phyloP scores from a whole-genome alignment of 768 basidiomycete genomes.

The Rhodotorula paludigena region DNA sequence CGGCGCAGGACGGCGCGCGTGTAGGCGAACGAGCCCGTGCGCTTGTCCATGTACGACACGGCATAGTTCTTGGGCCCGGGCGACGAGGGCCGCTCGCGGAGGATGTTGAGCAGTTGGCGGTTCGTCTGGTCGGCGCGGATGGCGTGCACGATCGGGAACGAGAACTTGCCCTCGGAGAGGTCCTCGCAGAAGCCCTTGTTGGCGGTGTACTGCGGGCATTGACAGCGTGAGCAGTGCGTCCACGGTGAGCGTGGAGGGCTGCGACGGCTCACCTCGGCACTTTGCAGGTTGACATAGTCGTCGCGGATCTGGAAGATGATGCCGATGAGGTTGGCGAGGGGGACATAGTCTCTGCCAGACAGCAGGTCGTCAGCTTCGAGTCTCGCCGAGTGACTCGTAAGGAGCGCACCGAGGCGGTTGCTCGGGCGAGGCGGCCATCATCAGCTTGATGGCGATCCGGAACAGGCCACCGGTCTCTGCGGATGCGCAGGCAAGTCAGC shows the following conservation, averaged over 20 bases:
- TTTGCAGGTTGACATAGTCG: slow-evolving; percentile 92
- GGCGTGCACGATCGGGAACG: slow-evolving; percentile 88
- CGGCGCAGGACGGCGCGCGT: slow-evolving; percentile 64
- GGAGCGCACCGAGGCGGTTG: slow-evolving; percentile 47
- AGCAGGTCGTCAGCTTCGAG: background rate
- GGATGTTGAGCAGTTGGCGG: slow-evolving; percentile 76
- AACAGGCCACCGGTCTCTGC: slow-evolving; percentile 92
- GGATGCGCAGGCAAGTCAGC: background rate
- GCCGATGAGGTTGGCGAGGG: slow-evolving; percentile 86
- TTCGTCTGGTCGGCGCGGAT: slow-evolving; percentile 72
- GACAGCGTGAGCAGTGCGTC: background rate
- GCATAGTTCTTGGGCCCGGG: slow-evolving; percentile 74
- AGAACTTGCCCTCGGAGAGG: slow-evolving; percentile 93
- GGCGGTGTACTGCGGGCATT: slow-evolving; percentile 61
- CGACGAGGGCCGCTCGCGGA: slow-evolving; percentile 79
- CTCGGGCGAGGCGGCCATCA: slow-evolving; percentile 65
- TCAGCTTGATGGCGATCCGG: slow-evolving; percentile 83
- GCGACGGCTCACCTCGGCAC: slow-evolving; percentile 59
- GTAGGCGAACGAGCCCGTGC: slow-evolving; percentile 82
- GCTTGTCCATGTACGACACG: slow-evolving; percentile 68
- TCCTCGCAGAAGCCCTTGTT: slow-evolving; percentile 80
- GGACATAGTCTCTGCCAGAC: slow-evolving; percentile 62
- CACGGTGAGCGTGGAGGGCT: background rate
- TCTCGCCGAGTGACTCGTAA: no score
- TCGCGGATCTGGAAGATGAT: slow-evolving; percentile 97